Evolutionary conservation across 106 monocot genomes (phyloP).

Genomic region (Ottelia alismoides): DNA sequence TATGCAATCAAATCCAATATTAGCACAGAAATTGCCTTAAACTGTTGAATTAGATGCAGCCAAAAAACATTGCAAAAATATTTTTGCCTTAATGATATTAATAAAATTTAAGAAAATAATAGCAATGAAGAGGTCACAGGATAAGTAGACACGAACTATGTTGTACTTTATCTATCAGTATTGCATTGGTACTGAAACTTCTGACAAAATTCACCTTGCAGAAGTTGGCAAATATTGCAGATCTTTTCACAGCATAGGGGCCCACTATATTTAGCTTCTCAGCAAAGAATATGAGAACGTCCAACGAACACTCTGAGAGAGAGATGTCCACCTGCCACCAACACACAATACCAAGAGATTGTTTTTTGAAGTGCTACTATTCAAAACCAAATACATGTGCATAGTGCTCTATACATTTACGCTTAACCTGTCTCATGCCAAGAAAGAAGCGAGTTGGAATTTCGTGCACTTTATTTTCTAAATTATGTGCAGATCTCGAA

Average conservation of each 20-base stretch:
- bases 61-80: background rate
- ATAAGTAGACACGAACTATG: background rate
- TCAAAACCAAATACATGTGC: background rate
- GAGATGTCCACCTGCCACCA: slow-evolving; percentile 56
- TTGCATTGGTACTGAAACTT: too few relatives aligned
- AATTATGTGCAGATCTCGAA: slow-evolving; percentile 24
- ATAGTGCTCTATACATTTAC: background rate
- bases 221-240: slow-evolving; percentile 56
- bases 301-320: slow-evolving; percentile 50
- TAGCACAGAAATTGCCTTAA: too few relatives aligned
- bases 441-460: slow-evolving; percentile 40
- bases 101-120: background rate
- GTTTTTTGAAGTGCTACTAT: too few relatives aligned
- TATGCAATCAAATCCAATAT: too few relatives aligned
- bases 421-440: slow-evolving; percentile 46
- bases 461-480: slow-evolving; percentile 14
- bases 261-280: slow-evolving; percentile 57
- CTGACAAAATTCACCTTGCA: slow-evolving; percentile 55
- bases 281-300: slow-evolving; percentile 54
- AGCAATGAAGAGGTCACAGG: background rate
- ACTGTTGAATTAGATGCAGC: too few relatives aligned
- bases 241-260: slow-evolving; percentile 54
- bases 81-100: background rate
- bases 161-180: too few relatives aligned
- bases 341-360: background rate